phyloP scores from a whole-genome alignment of 139 green algal genomes.

The Tetraselmis striata region DNA sequence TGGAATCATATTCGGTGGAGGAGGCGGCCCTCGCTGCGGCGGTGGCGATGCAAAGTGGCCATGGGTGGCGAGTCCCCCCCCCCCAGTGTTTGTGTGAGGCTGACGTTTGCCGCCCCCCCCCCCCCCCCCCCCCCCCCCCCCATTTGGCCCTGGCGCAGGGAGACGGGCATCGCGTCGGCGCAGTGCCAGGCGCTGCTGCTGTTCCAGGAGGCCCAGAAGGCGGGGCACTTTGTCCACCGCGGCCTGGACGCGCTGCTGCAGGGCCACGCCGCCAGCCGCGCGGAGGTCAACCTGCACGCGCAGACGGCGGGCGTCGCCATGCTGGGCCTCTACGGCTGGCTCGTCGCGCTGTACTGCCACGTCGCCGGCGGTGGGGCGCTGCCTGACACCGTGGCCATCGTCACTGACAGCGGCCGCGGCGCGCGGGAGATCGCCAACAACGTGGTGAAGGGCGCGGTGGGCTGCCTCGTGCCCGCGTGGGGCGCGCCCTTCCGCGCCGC shows the following conservation, averaged over 20 bases:
- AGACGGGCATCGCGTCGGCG: constrained; percentile 13
- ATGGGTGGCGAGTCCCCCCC: too few relatives aligned
- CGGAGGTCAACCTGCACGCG: constrained; percentile 74
- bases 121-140: background rate
- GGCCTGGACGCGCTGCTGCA: constrained; percentile 25
- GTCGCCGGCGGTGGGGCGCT: constrained; percentile 8
- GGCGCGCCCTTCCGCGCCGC: constrained; percentile 51
- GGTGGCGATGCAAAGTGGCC: background rate
- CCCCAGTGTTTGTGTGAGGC: too few relatives aligned
- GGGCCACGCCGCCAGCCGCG: constrained; percentile 3
- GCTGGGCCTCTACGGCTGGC: constrained; percentile 71
- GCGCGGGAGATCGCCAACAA: constrained; percentile 76
- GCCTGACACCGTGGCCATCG: constrained; percentile 27
- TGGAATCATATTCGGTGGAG: background rate
- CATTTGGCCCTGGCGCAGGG: constrained; percentile 3
- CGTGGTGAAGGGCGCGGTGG: constrained; percentile 79
- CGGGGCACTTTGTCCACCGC: constrained; percentile 55
- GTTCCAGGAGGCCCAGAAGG: constrained; percentile 27
- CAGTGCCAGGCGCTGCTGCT: constrained; percentile 15
- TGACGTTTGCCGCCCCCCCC: too few relatives aligned
- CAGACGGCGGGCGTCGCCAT: constrained; percentile 78
- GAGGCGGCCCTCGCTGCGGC: background rate
- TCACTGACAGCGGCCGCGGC: constrained; percentile 50
- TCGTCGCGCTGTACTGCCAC: constrained; percentile 27
- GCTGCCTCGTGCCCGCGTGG: constrained; percentile 63